phyloP scores from a whole-genome alignment of 345 rosid species.

The Euphorbia tirucalli region DNA sequence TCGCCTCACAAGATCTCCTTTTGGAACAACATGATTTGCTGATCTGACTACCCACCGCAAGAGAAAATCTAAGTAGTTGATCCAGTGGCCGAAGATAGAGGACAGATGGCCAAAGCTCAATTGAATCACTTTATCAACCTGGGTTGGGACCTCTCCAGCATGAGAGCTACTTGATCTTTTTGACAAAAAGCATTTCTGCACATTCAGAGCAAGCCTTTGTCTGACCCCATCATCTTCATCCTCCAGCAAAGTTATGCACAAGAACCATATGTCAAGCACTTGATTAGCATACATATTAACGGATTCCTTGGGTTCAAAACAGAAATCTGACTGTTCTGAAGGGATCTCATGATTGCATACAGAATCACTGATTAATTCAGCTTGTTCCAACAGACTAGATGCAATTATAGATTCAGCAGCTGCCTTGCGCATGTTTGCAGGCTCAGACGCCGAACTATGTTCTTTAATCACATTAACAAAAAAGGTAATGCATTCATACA shows the following conservation, averaged over 20 bases:
- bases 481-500: constrained; percentile 50
- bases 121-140: constrained; percentile 86
- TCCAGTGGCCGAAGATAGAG: constrained; percentile 73
- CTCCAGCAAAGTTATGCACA: constrained; percentile 76
- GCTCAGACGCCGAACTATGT: constrained; percentile 75
- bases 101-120: constrained; percentile 67
- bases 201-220: constrained; percentile 54
- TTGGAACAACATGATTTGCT: constrained; percentile 42
- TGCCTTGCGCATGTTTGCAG: constrained; percentile 73
- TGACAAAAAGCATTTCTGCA: constrained; percentile 58
- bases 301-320: constrained; percentile 37
- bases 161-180: constrained; percentile 21
- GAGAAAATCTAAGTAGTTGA: constrained; percentile 60
- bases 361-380: constrained; percentile 54
- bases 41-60: constrained; percentile 51
- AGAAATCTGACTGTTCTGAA: constrained; percentile 24
- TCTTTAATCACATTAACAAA: constrained; percentile 57
- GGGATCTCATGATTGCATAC: constrained; percentile 36
- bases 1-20: constrained; percentile 69
- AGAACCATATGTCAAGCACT: constrained; percentile 67
- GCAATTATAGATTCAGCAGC: constrained; percentile 81
- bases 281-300: constrained; percentile 48
- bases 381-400: constrained; percentile 83
- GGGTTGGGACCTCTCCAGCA: constrained; percentile 52
- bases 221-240: constrained; percentile 91